Evolutionary conservation across 106 monocot genomes (phyloP).

Genomic region (Phalaenopsis equestris): DNA sequence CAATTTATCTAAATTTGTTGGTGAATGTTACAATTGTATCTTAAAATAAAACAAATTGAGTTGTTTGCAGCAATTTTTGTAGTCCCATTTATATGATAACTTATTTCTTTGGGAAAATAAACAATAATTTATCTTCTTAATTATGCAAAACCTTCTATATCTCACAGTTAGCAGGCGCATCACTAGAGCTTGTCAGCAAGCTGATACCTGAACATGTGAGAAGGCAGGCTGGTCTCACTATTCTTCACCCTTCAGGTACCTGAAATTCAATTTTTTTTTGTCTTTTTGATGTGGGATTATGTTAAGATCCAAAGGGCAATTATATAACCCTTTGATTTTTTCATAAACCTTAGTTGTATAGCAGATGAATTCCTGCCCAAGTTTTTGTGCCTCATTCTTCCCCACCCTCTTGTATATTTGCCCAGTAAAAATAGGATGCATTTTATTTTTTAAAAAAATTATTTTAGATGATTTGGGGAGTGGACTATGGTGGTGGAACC

Average conservation of each 20-base stretch:
- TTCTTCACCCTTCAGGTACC: slow-evolving; percentile 26
- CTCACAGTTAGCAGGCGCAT: slow-evolving; percentile 46
- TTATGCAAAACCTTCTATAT: background rate
- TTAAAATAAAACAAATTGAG: too few relatives aligned
- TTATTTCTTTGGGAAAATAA: too few relatives aligned
- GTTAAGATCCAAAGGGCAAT: background rate
- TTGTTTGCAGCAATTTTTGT: too few relatives aligned
- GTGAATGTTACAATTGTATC: too few relatives aligned
- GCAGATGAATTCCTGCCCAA: background rate
- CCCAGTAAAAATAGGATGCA: background rate
- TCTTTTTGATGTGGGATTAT: background rate
- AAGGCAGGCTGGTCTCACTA: slow-evolving; percentile 38
- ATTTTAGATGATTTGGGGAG: background rate
- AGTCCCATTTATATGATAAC: too few relatives aligned
- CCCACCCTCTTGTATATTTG: slow-evolving; percentile 5
- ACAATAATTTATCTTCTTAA: too few relatives aligned
- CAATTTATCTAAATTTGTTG: too few relatives aligned
- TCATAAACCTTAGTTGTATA: background rate
- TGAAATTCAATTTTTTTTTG: background rate
- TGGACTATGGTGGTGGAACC: background rate
- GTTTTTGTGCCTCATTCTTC: slow-evolving; percentile 1
- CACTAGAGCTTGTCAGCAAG: slow-evolving; percentile 58
- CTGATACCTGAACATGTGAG: slow-evolving; percentile 59
- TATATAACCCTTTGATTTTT: background rate
- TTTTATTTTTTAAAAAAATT: background rate